Percentiles rank a stretch among this genome's conserved stretches.
These are phyloP conservation scores for Zychaea mexicana DNA, from an alignment of 371 early-diverging fungal genomes.

Conservation along the genomic window DNA sequence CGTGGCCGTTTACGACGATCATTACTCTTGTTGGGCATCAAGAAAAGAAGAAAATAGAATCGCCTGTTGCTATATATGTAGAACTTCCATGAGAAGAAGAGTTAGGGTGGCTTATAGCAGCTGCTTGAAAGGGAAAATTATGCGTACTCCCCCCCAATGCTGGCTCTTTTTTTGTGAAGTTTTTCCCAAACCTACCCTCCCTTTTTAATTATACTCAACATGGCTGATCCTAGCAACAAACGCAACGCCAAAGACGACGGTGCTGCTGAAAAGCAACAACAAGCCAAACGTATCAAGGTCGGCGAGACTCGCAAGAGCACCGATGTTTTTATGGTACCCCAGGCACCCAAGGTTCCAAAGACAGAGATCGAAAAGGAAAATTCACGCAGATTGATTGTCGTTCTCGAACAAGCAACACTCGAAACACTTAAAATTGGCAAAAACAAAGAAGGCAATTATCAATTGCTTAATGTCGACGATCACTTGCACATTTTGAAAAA, in stretches of 20 bases:
- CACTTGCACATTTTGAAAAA: conserved; percentile 90
- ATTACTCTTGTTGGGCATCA: not conserved
- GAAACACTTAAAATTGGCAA: conserved; percentile 96
- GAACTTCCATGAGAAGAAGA: too few species aligned
- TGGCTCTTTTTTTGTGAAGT: conserved; percentile 10
- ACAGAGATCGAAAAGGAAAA: conserved; percentile 74
- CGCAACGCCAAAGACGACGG: conserved; percentile 13
- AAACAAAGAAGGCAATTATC: conserved; percentile 88
- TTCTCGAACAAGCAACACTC: conserved; percentile 87
- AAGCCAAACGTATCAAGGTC: conserved; percentile 49
- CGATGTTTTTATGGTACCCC: conserved; percentile 67
- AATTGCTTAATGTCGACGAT: conserved; percentile 95
- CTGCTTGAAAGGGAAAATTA: too few species aligned
- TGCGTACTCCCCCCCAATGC: too few species aligned
- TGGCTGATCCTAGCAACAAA: conserved; percentile 16
- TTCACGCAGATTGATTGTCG: conserved; percentile 89
- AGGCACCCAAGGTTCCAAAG: conserved; percentile 81
- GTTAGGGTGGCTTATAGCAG: too few species aligned
- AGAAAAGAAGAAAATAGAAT: not conserved
- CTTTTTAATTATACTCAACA: conserved; percentile 10
- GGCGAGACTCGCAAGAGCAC: conserved; percentile 42
- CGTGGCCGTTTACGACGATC: not conserved
- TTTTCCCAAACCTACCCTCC: not conserved
- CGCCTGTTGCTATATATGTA: not conserved
- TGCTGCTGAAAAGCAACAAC: not conserved